Evolutionary conservation across 176 grass and related monocot species (phyloP), one percentile per base, ranked within the genome.

Genomic region (Paspalum vaginatum): DNA sequence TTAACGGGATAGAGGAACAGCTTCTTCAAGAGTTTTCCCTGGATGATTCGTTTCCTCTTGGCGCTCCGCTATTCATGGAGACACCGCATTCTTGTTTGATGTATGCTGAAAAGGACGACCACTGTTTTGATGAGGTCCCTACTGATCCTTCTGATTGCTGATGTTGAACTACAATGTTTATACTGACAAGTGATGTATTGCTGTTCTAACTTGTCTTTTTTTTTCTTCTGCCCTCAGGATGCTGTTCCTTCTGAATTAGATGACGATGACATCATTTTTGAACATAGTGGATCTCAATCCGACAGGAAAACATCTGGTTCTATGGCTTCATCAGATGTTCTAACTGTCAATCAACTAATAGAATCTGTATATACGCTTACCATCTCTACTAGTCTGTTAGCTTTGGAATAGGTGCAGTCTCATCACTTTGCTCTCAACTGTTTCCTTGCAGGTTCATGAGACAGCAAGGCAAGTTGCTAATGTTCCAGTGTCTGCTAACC

Each of bases 311-410:
- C 81, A 70, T 93, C 96, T 12, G 90, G 84, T 65, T 95, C 92
- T 46, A 86, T 87, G 73, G 88, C 81, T 71, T 82, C 85, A 59
- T 84, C 84, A 22, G 88, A 89, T 84, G 92, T 99, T 79, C 76
- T 99, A 67, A 99, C 77, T 41, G 96, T 99, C 71, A 93, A 88
- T 75, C 91, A 99, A 83, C 86, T 99, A 80, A 87, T 99, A 45
- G 86, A 99, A 90, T 99, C 90, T 65, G 96, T 95, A 90, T 12
- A 84, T 79, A 13, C 21, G 55, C 76, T 81, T 14, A 8, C 14
- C 5, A 7, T 43, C 77, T 78, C 71, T 72, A 62, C 54, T 64
- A 73, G 38, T 47, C 14, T 7, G 22, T 44, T 37, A 40, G 13
- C 61, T 68, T 64, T 13, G 49, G 9, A 32, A 9, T 9, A 58